These are phyloP conservation scores for Mortierella sp. DNA, from an alignment of 371 early-diverging fungal species.

Conservation along the genomic window DNA sequence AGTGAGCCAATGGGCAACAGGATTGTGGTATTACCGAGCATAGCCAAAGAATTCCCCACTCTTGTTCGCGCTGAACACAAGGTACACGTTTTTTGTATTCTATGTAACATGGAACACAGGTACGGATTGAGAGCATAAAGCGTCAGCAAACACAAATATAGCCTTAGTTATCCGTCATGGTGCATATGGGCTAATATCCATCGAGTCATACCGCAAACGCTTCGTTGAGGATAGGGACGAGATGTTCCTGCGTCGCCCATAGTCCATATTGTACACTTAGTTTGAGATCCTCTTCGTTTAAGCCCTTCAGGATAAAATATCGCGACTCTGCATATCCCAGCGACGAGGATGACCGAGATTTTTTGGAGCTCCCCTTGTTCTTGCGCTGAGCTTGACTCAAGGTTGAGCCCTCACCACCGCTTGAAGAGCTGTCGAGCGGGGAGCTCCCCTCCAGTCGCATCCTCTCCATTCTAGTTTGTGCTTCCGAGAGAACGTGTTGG, in stretches of 20 bases:
- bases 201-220: slow-evolving; percentile 59
- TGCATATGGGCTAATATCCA: neutral
- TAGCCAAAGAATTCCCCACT: slow-evolving; percentile 69
- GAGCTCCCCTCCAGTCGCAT: slow-evolving; percentile 45
- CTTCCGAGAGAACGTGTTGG: slow-evolving; percentile 25
- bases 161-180: neutral
- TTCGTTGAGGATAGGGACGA: slow-evolving; percentile 61
- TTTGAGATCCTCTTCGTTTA: slow-evolving; percentile 65
- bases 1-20: neutral
- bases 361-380: slow-evolving; percentile 22
- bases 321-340: slow-evolving; percentile 43
- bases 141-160: neutral
- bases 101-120: slow-evolving; percentile 8
- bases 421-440: slow-evolving; percentile 27
- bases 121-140: neutral
- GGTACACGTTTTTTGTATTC: slow-evolving; percentile 62
- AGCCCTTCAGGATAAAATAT: slow-evolving; percentile 66
- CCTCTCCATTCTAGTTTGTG: slow-evolving; percentile 27
- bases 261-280: slow-evolving; percentile 58
- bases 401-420: slow-evolving; percentile 26
- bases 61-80: slow-evolving; percentile 69
- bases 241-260: slow-evolving; percentile 69
- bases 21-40: slow-evolving; percentile 51
- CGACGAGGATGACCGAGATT: slow-evolving; percentile 40
- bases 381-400: slow-evolving; percentile 15